Conservation (phyloP, 345 rosid species). For the Carallia pectinifolia region DNA sequence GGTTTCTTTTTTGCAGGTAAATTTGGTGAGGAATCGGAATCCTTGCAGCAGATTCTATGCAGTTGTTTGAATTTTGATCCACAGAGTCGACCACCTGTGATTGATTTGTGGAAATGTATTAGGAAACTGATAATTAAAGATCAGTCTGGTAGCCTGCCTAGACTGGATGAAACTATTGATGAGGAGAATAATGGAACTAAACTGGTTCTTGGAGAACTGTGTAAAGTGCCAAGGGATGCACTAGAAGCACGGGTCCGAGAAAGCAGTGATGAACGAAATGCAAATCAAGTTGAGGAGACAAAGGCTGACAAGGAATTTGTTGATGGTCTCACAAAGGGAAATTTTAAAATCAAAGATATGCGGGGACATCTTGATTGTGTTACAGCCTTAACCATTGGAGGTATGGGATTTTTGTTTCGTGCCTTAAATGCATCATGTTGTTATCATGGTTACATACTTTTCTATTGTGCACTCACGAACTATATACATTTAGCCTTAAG, state of each 20-base stretch:
- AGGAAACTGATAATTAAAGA: conserved; percentile 50
- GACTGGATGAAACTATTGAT: conserved; percentile 20
- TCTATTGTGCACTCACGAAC: too few relatives aligned
- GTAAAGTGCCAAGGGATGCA: conserved; percentile 27
- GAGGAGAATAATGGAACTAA: conserved; percentile 34
- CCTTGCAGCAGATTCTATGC: conserved; percentile 43
- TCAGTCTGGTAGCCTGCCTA: conserved; percentile 32
- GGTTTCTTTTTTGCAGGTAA: conserved; percentile 33
- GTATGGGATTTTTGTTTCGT: conserved; percentile 34
- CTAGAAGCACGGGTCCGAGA: conserved; percentile 22
- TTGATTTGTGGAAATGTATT: conserved; percentile 62
- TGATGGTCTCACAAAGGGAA: conserved; percentile 47
- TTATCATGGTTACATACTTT: too few relatives aligned
- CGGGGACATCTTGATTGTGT: conserved; percentile 74
- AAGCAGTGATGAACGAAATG: conserved; percentile 26
- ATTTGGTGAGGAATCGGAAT: conserved; percentile 33
- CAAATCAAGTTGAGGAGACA: conserved; percentile 22
- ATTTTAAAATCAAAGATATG: conserved; percentile 52
- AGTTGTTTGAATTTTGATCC: conserved; percentile 62
- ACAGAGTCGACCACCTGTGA: conserved; percentile 46
- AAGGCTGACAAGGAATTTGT: conserved; percentile 36
- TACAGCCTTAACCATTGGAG: conserved; percentile 80
- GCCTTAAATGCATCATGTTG: too few relatives aligned
- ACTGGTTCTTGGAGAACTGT: conserved; percentile 58
- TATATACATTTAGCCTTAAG: too few relatives aligned